A percentile compares a stretch with the other conserved stretches of the same genome.
Conservation (phyloP, 345 rosid species). For the Lepidium didymum region DNA sequence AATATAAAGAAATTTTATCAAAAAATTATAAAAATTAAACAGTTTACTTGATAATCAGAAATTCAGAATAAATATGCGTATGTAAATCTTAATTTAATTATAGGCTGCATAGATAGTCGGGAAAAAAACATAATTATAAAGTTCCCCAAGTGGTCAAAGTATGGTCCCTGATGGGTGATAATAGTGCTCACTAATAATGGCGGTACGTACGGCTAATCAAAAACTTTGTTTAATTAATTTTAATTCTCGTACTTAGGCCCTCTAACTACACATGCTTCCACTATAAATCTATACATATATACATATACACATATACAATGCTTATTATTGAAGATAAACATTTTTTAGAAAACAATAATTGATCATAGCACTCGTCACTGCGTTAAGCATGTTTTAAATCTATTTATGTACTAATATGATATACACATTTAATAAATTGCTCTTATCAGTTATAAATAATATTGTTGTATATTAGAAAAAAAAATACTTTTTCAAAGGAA, state of each 20-base stretch:
- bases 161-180: slow-evolving; percentile 6
- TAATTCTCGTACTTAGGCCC: slow-evolving; percentile 15
- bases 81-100: neutral
- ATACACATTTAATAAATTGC: too few relatives aligned
- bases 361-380: neutral
- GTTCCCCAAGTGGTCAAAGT: slow-evolving; percentile 7
- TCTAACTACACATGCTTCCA: slow-evolving; percentile 1
- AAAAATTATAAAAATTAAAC: too few relatives aligned
- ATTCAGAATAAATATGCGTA: neutral
- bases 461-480: too few relatives aligned
- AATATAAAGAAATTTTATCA: too few relatives aligned
- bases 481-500: too few relatives aligned
- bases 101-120: neutral
- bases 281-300: neutral
- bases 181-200: neutral
- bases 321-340: neutral
- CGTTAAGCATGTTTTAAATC: neutral
- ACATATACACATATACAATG: neutral
- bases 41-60: neutral
- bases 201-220: slow-evolving; percentile 18
- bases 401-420: too few relatives aligned
- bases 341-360: neutral
- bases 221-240: slow-evolving; percentile 14
- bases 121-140: neutral
- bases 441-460: too few relatives aligned